Base-by-base conservation (phyloP, 176 grass and related monocot genomes). In the Poa pratensis region DNA sequence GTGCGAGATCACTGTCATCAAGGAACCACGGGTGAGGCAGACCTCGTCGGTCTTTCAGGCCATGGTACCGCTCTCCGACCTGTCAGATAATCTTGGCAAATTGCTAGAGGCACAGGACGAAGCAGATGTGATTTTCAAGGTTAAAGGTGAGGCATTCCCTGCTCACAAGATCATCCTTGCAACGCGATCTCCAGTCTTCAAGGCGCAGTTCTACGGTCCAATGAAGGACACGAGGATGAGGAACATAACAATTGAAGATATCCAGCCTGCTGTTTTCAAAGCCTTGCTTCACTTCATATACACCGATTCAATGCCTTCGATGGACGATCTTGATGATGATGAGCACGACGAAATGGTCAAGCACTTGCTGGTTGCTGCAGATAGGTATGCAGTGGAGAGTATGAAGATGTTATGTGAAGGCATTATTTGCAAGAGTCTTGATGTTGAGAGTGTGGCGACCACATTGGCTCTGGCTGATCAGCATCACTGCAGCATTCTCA, bases 281-380 rank as follows among this genome's bases (percentile, higher is more conserved):
- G 58, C 58, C 58, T 26, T 61, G 58, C 58, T 61, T 61, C 58
- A 61, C 58, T 61, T 61, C 58, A 61, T 61, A 61, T 61, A 61
- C 58, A 61, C 58, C 5, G 58, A 61, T 27, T 26, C 58, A 61
- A 13, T 26, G 22, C 58, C 58, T 61, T 61, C 58, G 1, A 14
- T 61, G 23, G 23, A 61, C 12, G 58, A 9, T 26, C 22, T 13
- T 13, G 22, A 61, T 61, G 58, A 26, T 26, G 58, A 24, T 12
- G 58, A 61, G 19, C 4, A 59, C 2, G n/a, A 59, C 22, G 57
- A 59, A 61, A 61, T 61, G 58, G 58, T 26, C 5, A 61, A 61
- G 58, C 22, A 61, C 22, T 26, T 61, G 10, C 58, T 61, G 22
- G 58, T 61, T 9, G 58, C 58, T 13, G 58, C 58, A 12, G 58